Conservation (phyloP, 768 basidiomycete genomes). For the Xerocomellus dryophilus region DNA sequence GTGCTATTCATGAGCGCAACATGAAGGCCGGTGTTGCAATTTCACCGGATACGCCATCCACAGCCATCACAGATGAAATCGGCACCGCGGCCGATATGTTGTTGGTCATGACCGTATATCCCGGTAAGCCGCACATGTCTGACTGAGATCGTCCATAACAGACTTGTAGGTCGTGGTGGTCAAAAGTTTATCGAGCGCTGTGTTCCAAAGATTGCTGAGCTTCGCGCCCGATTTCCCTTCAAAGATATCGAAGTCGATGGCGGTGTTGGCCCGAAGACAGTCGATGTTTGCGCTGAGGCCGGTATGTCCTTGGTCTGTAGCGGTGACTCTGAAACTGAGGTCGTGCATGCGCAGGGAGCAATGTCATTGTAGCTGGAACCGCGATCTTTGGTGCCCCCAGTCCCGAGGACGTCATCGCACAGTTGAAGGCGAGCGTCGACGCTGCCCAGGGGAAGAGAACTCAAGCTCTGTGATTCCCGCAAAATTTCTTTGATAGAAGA, state of each 20-base stretch:
- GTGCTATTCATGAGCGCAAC: conserved; percentile 70
- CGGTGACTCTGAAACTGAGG: background rate
- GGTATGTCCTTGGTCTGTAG: conserved; percentile 44
- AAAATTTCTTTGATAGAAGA: background rate
- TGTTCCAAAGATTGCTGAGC: conserved; percentile 87
- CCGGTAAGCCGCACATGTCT: conserved; percentile 48
- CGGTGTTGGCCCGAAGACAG: conserved; percentile 89
- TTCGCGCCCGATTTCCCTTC: conserved; percentile 84
- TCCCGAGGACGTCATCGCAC: conserved; percentile 73
- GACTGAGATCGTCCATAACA: background rate
- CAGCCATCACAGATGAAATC: conserved; percentile 82
- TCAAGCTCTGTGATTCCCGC: conserved; percentile 2
- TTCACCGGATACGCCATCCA: conserved; percentile 90
- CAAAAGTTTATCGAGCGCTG: conserved; percentile 95
- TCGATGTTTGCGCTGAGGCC: conserved; percentile 84
- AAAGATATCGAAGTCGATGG: conserved; percentile 99
- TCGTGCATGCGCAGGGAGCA: conserved; percentile 63
- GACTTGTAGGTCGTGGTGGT: conserved; percentile 72
- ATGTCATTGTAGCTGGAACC: conserved; percentile 97
- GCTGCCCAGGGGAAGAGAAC: conserved; percentile 55
- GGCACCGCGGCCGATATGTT: conserved; percentile 89
- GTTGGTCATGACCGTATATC: conserved; percentile 97
- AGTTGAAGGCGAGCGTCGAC: conserved; percentile 67
- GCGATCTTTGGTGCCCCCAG: conserved; percentile 85
- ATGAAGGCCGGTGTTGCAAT: conserved; percentile 98